phyloP scores from a whole-genome alignment of 495 filamentous ascomycete species.

The Astrothelium subdiscretum region DNA sequence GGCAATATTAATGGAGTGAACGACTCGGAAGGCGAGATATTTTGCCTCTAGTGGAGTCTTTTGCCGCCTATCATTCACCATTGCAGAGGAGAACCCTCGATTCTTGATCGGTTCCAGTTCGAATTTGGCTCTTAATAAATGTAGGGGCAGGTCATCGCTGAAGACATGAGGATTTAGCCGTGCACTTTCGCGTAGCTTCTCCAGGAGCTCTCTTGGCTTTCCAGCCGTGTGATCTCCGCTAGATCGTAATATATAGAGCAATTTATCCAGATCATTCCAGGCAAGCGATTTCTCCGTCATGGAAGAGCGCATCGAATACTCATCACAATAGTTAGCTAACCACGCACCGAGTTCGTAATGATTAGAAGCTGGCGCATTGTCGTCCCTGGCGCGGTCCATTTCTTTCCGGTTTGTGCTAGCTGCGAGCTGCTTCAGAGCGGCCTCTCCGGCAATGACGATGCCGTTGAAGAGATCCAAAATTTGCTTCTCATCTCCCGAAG shows the following conservation, averaged over 20 bases:
- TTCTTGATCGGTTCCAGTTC: neutral
- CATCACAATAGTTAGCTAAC: neutral
- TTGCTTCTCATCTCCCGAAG: neutral
- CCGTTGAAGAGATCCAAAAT: neutral
- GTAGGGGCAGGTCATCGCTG: neutral
- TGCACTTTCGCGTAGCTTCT: neutral
- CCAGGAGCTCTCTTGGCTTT: neutral
- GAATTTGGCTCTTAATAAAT: neutral
- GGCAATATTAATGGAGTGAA: neutral
- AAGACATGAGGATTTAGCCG: neutral
- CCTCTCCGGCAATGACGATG: neutral
- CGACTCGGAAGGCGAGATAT: neutral
- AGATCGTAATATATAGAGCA: neutral
- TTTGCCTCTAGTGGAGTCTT: neutral
- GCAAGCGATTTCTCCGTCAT: neutral
- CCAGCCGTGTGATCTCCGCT: neutral
- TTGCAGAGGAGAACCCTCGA: neutral
- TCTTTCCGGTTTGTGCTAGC: neutral
- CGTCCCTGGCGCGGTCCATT: neutral
- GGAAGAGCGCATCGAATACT: neutral
- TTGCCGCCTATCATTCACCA: too few relatives aligned
- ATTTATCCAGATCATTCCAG: neutral
- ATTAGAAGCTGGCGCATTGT: neutral
- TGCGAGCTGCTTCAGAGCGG: neutral
- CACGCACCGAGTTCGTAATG: neutral